Evolutionary conservation across 2,329 filamentous ascomycete species (phyloP), one percentile per base, ranked within the genome.

Genomic region (Microsporum audouinii): DNA sequence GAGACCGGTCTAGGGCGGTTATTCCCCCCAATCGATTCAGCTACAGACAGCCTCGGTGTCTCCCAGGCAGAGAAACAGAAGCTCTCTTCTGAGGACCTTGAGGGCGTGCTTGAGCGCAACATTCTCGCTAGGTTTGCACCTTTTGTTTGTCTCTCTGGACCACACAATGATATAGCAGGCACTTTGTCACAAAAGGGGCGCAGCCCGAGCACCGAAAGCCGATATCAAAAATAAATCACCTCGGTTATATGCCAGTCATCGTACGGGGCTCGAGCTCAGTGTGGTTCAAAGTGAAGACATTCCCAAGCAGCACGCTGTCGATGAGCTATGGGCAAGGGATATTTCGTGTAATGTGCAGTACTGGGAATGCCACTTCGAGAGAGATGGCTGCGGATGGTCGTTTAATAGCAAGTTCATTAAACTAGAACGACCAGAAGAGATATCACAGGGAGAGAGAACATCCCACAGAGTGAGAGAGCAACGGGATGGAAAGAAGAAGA

Each of bases 61-160:
- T 59, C 57, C 57, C 39, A 59, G 14, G 57, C 57, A 36, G 57
- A 59, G 41, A 59, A 59, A 17, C 57, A 39, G 43, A 59, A 59
- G 31, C 57, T 59, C 57, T 59, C 57, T 29, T 59, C 57, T 23
- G 57, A 59, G 10, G 57, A 59, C 36, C 57, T 45, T n/a, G 55
- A 57, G 36, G 55, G 55, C 17, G 55, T 41, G 8, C 17, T 29
- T 57, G 55, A 36, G 12, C n/a, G 55, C n/a, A 57, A 10, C 55
- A 57, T 57, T n/a, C 4, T 39, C 34, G 39, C 29, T 57, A 36
- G n/a, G 23, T 34, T 6, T 55, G 31, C 1, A 33, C 29, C 51
- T 29, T 27, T 4, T 8, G 45, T 12, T 33, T 33, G 3, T 4
- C 5, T 31, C 27, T 23, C 27, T 51, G 23, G 23, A 31, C 5